A percentile compares a stretch with the other conserved stretches of the same genome.
Conservation (phyloP, 2,329 filamentous ascomycete genomes). For the Aspergillus aculeatinus region DNA sequence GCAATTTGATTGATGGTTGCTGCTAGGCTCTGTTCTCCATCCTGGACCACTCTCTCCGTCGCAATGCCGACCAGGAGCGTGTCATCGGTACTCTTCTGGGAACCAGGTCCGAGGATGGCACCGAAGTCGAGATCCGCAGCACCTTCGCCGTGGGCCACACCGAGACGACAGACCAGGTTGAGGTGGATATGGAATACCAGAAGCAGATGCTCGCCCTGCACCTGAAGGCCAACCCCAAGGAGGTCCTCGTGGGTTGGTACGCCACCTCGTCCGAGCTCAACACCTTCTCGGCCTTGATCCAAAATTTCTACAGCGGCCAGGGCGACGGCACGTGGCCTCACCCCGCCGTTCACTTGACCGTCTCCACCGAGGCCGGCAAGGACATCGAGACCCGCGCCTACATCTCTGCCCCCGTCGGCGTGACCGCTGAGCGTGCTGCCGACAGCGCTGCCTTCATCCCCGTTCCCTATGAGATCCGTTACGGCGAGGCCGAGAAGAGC, state of each 20-base stretch:
- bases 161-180: conserved; percentile 96
- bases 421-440: conserved; percentile 89
- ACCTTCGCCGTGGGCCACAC: conserved; percentile 98
- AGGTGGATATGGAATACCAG: conserved; percentile 99
- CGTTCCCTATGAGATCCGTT: conserved; percentile 90
- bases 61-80: conserved; percentile 87
- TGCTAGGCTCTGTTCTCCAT: conserved; percentile 63
- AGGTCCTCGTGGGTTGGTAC: conserved; percentile 96
- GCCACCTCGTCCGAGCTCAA: conserved; percentile 95
- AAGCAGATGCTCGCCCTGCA: conserved; percentile 98
- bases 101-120: conserved; percentile 91
- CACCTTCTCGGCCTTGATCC: conserved; percentile 96
- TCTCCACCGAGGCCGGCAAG: conserved; percentile 83
- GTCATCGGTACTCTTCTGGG: conserved; percentile 96
- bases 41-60: conserved; percentile 87
- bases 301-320: conserved; percentile 98
- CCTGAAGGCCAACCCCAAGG: conserved; percentile 88
- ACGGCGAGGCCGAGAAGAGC: conserved; percentile 74
- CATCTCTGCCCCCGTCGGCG: conserved; percentile 91
- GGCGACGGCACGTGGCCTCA: conserved; percentile 97
- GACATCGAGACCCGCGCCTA: conserved; percentile 90
- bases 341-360: conserved; percentile 95
- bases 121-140: conserved; percentile 91
- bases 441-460: conserved; percentile 98
- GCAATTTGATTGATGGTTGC: conserved; percentile 16